Conservation (phyloP, 371 early-diverging fungal species). For the Parasitella parasitica region DNA sequence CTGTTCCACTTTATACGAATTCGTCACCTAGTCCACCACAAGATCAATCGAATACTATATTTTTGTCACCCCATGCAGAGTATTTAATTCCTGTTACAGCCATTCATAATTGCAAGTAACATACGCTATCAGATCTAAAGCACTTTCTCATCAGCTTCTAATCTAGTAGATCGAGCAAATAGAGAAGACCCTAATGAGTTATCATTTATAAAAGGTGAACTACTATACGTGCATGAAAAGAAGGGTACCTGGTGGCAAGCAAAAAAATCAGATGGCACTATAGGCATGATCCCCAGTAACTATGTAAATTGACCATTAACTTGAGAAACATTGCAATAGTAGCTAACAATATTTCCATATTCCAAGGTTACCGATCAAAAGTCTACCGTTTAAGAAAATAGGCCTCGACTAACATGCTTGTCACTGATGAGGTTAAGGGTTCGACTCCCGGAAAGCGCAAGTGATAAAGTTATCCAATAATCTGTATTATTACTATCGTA, state of each 20-base stretch:
- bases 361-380: too few species aligned
- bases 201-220: constrained; percentile 83
- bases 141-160: not conserved
- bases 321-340: too few species aligned
- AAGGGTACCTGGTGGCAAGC: constrained; percentile 97
- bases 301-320: constrained; percentile 47
- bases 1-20: constrained; percentile 13
- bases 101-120: constrained; percentile 44
- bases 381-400: too few species aligned
- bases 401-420: too few species aligned
- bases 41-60: constrained; percentile 21
- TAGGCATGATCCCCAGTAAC: constrained; percentile 94
- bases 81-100: constrained; percentile 42
- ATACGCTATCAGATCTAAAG: not conserved
- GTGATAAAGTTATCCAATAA: too few species aligned
- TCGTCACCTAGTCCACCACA: not conserved
- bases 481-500: too few species aligned
- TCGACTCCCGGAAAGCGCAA: too few species aligned
- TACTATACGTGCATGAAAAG: constrained; percentile 80
- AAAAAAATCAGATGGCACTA: constrained; percentile 70
- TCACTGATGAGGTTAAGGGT: too few species aligned
- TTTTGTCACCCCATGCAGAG: constrained; percentile 32
- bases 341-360: too few species aligned
- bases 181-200: constrained; percentile 88
- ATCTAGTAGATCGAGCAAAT: constrained; percentile 65